Conservation (phyloP, 371 early-diverging fungal species). For the Circinella minor region DNA sequence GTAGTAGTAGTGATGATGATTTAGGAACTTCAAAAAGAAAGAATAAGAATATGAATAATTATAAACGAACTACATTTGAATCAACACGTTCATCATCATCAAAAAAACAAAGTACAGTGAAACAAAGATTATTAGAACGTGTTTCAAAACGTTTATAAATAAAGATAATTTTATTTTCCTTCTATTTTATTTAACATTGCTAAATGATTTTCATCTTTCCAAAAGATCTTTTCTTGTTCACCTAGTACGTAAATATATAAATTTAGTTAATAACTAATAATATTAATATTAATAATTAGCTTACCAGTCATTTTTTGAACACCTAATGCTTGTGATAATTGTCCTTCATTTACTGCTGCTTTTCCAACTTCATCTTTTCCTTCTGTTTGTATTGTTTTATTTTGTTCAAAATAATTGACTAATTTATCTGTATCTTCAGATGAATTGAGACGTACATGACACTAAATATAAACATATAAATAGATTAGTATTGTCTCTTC, state of each 20-base stretch:
- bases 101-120: constrained; percentile 22
- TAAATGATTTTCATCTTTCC: constrained; percentile 17
- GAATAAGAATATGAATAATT: too few relatives aligned
- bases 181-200: too few relatives aligned
- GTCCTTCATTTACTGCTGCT: neutral
- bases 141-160: constrained; percentile 10
- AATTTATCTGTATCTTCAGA: constrained; percentile 33
- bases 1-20: constrained; percentile 5
- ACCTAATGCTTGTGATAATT: constrained; percentile 15
- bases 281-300: neutral
- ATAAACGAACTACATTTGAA: neutral
- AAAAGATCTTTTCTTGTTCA: constrained; percentile 23
- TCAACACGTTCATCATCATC: neutral
- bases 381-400: constrained; percentile 26
- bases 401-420: constrained; percentile 27
- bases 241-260: neutral
- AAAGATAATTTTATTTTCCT: too few relatives aligned
- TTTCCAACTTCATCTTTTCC: constrained; percentile 34
- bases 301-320: constrained; percentile 19
- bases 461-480: constrained; percentile 13
- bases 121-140: constrained; percentile 31
- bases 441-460: constrained; percentile 34
- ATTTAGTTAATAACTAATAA: too few relatives aligned
- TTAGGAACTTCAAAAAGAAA: neutral
- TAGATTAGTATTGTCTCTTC: neutral